phyloP scores from a whole-genome alignment of 352 stramenopile genomes.

The Globisporangium cederbergense region DNA sequence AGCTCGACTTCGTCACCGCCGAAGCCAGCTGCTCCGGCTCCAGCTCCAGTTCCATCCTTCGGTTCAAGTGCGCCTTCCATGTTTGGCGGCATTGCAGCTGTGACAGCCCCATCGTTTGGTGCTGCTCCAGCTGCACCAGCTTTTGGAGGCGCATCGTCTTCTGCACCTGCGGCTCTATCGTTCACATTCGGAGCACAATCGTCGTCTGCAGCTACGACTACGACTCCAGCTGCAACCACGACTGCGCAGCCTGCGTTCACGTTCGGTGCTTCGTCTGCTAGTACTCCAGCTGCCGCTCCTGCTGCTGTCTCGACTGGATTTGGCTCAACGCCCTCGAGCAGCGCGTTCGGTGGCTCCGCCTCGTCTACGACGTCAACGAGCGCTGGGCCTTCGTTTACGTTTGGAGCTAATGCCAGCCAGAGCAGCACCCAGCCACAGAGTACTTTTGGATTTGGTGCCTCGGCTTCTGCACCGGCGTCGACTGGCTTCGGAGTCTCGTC shows the following conservation, averaged over 20 bases:
- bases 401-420: slow-evolving; percentile 19
- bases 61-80: slow-evolving; percentile 19
- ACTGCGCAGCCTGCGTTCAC: slow-evolving; percentile 18
- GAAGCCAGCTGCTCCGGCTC: slow-evolving; percentile 3
- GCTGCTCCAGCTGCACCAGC: slow-evolving; percentile 16
- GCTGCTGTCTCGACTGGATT: slow-evolving; percentile 24
- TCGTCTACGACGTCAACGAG: slow-evolving; percentile 1
- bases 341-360: slow-evolving; percentile 17
- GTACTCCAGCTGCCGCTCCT: slow-evolving; percentile 15
- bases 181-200: slow-evolving; percentile 23
- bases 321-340: slow-evolving; percentile 16
- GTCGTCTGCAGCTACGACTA: slow-evolving; percentile 3
- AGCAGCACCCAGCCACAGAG: slow-evolving; percentile 8
- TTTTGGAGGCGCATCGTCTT: slow-evolving; percentile 5
- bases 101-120: slow-evolving; percentile 26
- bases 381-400: slow-evolving; percentile 25
- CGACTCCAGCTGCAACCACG: slow-evolving; percentile 6
- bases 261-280: slow-evolving; percentile 17
- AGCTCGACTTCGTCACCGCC: slow-evolving; percentile 4
- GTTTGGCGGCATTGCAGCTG: slow-evolving; percentile 13
- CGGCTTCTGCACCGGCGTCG: slow-evolving; percentile 4
- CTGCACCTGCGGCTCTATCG: slow-evolving; percentile 12
- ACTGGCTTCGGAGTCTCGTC: slow-evolving; percentile 15
- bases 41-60: slow-evolving; percentile 10
- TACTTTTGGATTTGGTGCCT: neutral